phyloP scores from a whole-genome alignment of 805 yeast genomes.

The Candida chilensis region DNA sequence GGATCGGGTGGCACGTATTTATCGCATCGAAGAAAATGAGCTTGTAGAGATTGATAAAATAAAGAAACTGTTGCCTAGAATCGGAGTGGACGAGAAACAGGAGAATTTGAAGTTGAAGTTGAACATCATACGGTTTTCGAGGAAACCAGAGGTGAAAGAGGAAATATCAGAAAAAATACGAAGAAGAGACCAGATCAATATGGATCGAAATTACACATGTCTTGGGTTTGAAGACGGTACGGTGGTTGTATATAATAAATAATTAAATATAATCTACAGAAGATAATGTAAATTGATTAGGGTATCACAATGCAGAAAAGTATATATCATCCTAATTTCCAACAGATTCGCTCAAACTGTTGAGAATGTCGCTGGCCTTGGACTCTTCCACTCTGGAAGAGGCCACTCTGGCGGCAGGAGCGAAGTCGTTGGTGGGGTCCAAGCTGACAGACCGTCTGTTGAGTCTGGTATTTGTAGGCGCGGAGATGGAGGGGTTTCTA shows the following conservation, averaged over 20 bases:
- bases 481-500: too few species aligned
- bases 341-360: not conserved
- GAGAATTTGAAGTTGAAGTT: not conserved
- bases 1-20: slow-evolving; percentile 43
- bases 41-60: slow-evolving; percentile 1
- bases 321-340: too few species aligned
- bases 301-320: too few species aligned
- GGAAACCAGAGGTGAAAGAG: not conserved
- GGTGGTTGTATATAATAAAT: slow-evolving; percentile 29
- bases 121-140: not conserved
- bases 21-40: too few species aligned
- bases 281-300: too few species aligned
- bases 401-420: too few species aligned
- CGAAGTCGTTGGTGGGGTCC: too few species aligned
- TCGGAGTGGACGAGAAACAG: not conserved
- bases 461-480: too few species aligned
- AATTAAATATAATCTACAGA: too few species aligned
- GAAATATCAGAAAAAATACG: slow-evolving; percentile 2
- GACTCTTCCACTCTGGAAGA: too few species aligned
- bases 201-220: slow-evolving; percentile 20
- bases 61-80: not conserved
- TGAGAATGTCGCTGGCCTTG: not conserved
- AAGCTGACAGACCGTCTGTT: too few species aligned
- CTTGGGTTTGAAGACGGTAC: slow-evolving; percentile 51
- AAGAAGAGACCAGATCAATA: slow-evolving; percentile 11